Evolutionary conservation across 345 rosid species (phyloP), one percentile per base, ranked within the genome.

Genomic region (Pseudoturritis turrita): DNA sequence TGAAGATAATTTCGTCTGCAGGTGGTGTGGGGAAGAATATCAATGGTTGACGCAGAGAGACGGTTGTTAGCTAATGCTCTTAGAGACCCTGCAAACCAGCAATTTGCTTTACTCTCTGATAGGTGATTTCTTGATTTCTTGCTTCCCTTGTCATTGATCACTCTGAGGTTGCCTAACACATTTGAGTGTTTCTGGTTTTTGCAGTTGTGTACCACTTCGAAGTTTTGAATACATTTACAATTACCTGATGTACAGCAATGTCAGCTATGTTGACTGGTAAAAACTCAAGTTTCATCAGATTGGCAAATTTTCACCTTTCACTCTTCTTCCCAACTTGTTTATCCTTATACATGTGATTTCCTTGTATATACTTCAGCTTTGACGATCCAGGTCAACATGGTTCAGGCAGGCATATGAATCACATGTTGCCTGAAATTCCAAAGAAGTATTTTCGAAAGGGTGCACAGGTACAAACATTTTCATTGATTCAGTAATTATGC

Each of bases 361-460:
- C n/a, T 15, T 77, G 25, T 36, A 56, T 4, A 56, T 4, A 74
- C 65, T 78, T 57, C 88, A 95, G 99, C 83, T 95, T 95, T 80
- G 78, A 81, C 68, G 99, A 95, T 81, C 96, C 94, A 50, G 99
- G 99, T 59, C 89, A 96, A 1, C 98, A 89, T 84, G 99, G 99
- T 69, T 80, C 88, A 65, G 99, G 99, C 60, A 85, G 99, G 79
- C 94, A 95, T 77, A 84, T 96, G 57, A 91, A 89, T 25, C 96
- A 86, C 78, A 95, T 94, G 98, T 70, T 88, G 62, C 98, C 98
- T 35, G 98, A 89, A 82, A 71, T 94, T 21, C 90, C 84, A 72
- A 79, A 80, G 83, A 84, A 87, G 74, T 85, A 88, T 78, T 95
- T 95, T 54, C 88, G 99, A 77, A 95, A 95, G 81, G 98, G 99